Base-by-base conservation (phyloP, 2,329 filamentous ascomycete species). In the Arthrobotrys musiformis region DNA sequence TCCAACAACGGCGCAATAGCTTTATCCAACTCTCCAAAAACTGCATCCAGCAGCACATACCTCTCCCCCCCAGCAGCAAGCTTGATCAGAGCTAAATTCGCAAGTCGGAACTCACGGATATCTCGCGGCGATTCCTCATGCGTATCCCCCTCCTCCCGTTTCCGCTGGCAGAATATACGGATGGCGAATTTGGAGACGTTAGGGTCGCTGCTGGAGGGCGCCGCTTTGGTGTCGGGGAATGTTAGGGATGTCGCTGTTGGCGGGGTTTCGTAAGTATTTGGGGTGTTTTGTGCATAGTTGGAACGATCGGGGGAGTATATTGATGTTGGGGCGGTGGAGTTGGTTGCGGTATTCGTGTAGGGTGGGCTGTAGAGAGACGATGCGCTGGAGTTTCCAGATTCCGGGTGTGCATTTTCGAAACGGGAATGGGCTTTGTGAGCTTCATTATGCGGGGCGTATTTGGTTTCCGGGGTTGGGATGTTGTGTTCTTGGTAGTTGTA, bases 101-200 rank as follows among this genome's bases (percentile, higher is more conserved):
- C 64, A 13, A 76, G 30, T 22, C 72, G 22, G 30, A 76, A 76
- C 33, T 76, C 72, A 13, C 72, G 46, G n/a, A 76, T 76, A 66
- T 76, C 72, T 15, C 72, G 56, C 40, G 72, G 72, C n/a, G 15
- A 52, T 66, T 76, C 72, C 17, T 76, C 72, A 13, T 48, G 66
- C 0, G 58, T 76, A 64, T 76, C 72, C 4, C 58, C 64, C 11
- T 64, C 64, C 26, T 66, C 64, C 4, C 72, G 46, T 56, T 76
- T 76, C 37, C 72, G 64, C 37, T 76, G 72, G 42, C 72, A 76
- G 60, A 76, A 76, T 15, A 69, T n/a, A 22, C 66, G 56, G 4
- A 69, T 64, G n/a, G 40, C 37, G 15, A 63, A 76, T 54, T 76
- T 76, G 0, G 72, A 76, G n/a, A 76, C 72, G n/a, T 76, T 76